Base-by-base conservation (phyloP, 495 filamentous ascomycete species). In the Podospora bellae-mahoneyi region DNA sequence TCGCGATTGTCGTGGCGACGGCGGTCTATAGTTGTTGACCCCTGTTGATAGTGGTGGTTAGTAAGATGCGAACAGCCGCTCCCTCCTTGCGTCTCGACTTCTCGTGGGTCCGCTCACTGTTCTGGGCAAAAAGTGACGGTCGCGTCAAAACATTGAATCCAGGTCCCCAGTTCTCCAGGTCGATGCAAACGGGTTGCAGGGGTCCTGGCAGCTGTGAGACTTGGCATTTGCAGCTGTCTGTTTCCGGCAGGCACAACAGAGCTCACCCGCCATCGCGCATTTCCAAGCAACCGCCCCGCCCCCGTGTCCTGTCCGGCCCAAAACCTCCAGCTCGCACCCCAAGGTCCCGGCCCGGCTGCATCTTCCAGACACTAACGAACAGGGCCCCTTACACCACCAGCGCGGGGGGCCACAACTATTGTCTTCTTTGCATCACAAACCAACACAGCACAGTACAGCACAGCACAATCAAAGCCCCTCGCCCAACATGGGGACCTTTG, bases 401-500 rank as follows among this genome's bases (percentile, higher is more conserved):
- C 39, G 13, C 39, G 39, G 39, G 39, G 39, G 39, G 39, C 39
- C 39, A 48, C 39, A 6, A 48, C 30, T 48, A 1, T 48, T 48
- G 9, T 48, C 39, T 48, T 16, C 39, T 48, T 48, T 48, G 7
- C 39, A 48, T 16, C 39, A 58, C 30, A 32, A 23, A 23, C 23
- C 30, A 32, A 32, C 30, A 32, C 3, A 32, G 23, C 30, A 56
- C 19, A 58, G n/a, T 23, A 23, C 23, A 23, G 23, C 23, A 58
- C 55, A 58, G 23, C 55, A 58, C 18, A 20, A 20, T 20, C 23
- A 10, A 58, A 58, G 55, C 23, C 23, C 54, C 10, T 13, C 55
- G 55, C 55, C 55, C 55, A 71, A 32, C 39, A 78, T 78, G 76
- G 68, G 67, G 20, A 62, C 68, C 71, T 70, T 79, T 72, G 78